Evolutionary conservation across 148 eudicot species (phyloP).

Genomic region (Linanthus parryae): DNA sequence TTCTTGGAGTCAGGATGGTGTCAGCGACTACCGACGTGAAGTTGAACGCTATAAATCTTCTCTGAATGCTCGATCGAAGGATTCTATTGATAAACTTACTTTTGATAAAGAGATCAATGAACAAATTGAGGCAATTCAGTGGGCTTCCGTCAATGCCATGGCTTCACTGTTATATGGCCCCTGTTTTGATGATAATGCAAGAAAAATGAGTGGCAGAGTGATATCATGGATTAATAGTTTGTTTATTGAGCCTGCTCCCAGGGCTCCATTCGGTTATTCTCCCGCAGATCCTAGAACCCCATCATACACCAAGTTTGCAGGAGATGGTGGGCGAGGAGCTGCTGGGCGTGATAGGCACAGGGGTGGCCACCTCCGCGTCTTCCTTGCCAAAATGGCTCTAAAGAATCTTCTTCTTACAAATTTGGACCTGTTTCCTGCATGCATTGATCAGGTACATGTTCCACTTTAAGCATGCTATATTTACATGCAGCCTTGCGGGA

Average conservation of each 20-base stretch:
- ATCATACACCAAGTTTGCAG: slow-evolving; percentile 74
- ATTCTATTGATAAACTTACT: slow-evolving; percentile 88
- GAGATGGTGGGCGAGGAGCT: slow-evolving; percentile 80
- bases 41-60: slow-evolving; percentile 93
- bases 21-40: slow-evolving; percentile 89
- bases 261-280: slow-evolving; percentile 93
- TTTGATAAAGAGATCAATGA: slow-evolving; percentile 92
- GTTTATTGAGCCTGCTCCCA: slow-evolving; percentile 95
- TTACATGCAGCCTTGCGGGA: too few species aligned
- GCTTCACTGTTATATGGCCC: slow-evolving; percentile 96
- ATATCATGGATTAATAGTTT: slow-evolving; percentile 96
- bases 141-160: slow-evolving; percentile 99
- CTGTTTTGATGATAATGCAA: slow-evolving; percentile 97
- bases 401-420: slow-evolving; percentile 94
- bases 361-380: slow-evolving; percentile 90
- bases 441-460: slow-evolving; percentile 97
- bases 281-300: slow-evolving; percentile 99
- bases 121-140: slow-evolving; percentile 96
- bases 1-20: slow-evolving; percentile 88
- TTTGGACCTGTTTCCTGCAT: slow-evolving; percentile 95
- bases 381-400: slow-evolving; percentile 86
- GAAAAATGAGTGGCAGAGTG: slow-evolving; percentile 97
- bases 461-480: too few species aligned
- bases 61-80: slow-evolving; percentile 89
- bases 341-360: slow-evolving; percentile 87